These are phyloP conservation scores for Triticum turgidum DNA, from an alignment of 176 grass and related monocot species.

Conservation along the genomic window DNA sequence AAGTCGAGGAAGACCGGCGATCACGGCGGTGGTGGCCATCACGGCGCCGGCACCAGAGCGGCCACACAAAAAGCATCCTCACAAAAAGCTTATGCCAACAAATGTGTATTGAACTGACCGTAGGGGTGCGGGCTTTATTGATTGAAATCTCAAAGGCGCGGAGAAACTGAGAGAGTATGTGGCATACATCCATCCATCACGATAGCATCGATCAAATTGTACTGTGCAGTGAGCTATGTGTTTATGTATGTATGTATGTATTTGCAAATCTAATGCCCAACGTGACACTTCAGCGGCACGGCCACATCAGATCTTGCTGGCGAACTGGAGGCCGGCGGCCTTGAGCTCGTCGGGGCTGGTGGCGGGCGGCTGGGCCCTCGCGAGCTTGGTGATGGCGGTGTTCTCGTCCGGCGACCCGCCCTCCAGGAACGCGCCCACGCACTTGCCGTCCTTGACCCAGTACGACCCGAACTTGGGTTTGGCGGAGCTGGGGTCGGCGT, in stretches of 20 bases:
- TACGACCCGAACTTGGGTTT: slow-evolving; percentile 93
- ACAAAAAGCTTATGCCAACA: neutral
- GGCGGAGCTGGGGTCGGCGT: slow-evolving; percentile 54
- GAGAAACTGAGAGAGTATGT: neutral
- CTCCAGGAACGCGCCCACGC: slow-evolving; percentile 75
- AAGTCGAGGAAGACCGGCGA: neutral
- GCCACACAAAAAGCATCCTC: neutral
- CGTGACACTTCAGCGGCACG: neutral
- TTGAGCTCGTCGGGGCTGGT: slow-evolving; percentile 49
- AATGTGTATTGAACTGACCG: neutral
- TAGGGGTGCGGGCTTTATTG: slow-evolving; percentile 30
- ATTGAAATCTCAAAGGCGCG: neutral
- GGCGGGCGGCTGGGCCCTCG: slow-evolving; percentile 58
- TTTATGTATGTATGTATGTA: neutral
- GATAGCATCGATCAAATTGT: neutral
- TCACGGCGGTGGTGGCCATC: neutral
- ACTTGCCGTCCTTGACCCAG: slow-evolving; percentile 96
- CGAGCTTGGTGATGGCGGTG: slow-evolving; percentile 79
- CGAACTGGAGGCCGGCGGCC: slow-evolving; percentile 68
- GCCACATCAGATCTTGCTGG: slow-evolving; percentile 54
- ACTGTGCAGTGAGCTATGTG: too few species aligned
- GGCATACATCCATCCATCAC: slow-evolving; percentile 14
- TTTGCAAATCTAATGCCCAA: neutral
- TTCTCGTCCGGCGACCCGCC: slow-evolving; percentile 81
- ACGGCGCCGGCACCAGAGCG: neutral